Base-by-base conservation (phyloP, 1,284 basidiomycete species). In the Athelia psychrophila region DNA sequence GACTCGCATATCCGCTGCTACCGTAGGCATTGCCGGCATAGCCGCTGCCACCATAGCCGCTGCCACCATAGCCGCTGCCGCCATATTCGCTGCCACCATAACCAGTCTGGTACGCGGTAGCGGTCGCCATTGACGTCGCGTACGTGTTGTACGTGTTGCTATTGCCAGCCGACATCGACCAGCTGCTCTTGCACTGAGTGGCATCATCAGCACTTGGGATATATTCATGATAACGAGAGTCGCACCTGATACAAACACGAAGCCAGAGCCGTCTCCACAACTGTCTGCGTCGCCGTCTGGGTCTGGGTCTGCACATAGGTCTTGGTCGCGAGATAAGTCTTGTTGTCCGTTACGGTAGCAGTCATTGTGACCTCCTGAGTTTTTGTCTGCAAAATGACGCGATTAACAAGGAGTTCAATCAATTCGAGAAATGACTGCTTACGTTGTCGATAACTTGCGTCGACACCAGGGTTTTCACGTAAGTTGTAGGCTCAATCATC, bases 141-240 rank as follows among this genome's bases (percentile, higher is more conserved):
- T 84, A 84, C 13, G 80, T 80, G 68, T 80, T 82, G 59, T 69
- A 71, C 51, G 53, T 57, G 69, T 79, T 70, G 70, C 70, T 73
- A 71, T 79, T 84, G 20, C 81, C 81, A 16, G 67, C 54, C 13
- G 63, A 74, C 62, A 86, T 64, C 48, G 71, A 72, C 73, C 77
- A 84, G 53, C 64, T 63, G 36, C 75, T 79, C 72, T 84, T 82
- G 77, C 84, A 86, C 77, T 81, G 56, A 5, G 52, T 49, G 18
- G 10, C 40, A 12, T 33, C 46, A n/a, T 64, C 13, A 62, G 61
- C 5, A 48, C 47, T 16, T 19, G 20, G 42, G 30, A 50, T 12
- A 35, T 40, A 9, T 15, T 47, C 38, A 18, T 30, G 32, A 32
- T 15, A 9, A 42, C 23, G 18, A 35, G 20, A 18, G 18, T 65